These are phyloP conservation scores for Brachypodium distachyon DNA, from an alignment of 202 grass and related monocot genomes.

Conservation along the genomic window DNA sequence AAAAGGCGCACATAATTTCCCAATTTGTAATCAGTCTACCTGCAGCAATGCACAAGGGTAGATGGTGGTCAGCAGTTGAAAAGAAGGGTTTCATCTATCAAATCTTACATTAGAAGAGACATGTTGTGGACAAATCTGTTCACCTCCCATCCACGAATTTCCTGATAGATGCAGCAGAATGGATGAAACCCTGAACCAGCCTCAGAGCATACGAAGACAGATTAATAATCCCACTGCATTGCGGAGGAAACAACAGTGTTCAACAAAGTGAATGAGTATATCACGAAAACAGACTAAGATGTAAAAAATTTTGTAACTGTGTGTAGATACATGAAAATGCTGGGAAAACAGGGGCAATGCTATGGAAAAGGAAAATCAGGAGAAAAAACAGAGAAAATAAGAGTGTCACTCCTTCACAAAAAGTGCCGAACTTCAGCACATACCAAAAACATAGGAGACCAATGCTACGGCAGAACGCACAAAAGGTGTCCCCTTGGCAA, in stretches of 20 bases:
- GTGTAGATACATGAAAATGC: neutral
- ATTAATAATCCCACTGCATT: conserved; percentile 4
- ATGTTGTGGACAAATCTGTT: no score
- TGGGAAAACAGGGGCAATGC: neutral
- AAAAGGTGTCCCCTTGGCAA: neutral
- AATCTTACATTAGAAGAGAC: neutral
- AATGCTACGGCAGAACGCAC: conserved; percentile 1
- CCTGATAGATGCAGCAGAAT: neutral
- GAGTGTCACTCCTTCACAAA: no score
- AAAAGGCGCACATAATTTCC: neutral
- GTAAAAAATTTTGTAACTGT: neutral
- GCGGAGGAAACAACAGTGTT: neutral
- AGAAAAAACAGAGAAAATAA: neutral
- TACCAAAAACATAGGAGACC: neutral
- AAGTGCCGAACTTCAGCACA: neutral
- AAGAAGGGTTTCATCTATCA: neutral
- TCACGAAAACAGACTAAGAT: neutral
- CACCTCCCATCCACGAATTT: neutral
- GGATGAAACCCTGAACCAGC: neutral
- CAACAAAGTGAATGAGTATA: neutral
- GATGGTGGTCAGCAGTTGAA: neutral
- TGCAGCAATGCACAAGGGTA: neutral
- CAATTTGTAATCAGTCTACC: conserved; percentile 1
- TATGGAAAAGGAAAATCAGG: neutral
- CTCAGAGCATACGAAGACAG: neutral